Conservation (phyloP, 768 basidiomycete genomes). For the Naganishia randhawae region DNA sequence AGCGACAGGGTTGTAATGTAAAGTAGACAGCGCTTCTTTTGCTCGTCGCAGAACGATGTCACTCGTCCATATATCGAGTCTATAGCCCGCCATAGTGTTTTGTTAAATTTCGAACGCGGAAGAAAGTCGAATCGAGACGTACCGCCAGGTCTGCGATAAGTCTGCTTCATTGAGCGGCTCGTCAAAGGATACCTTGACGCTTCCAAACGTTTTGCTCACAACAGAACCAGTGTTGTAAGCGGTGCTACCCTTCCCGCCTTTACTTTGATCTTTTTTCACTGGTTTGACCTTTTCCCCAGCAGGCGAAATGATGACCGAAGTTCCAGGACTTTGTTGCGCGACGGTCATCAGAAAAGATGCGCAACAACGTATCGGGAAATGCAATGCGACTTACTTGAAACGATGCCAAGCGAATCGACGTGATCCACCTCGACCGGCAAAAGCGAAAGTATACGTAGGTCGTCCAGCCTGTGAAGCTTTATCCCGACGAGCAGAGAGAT, state of each 20-base stretch:
- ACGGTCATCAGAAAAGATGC: slow-evolving; percentile 11
- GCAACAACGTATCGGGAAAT: background rate
- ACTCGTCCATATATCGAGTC: slow-evolving; percentile 67
- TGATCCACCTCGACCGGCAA: slow-evolving; percentile 58
- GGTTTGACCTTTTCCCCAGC: slow-evolving; percentile 58
- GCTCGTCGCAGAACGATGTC: slow-evolving; percentile 68
- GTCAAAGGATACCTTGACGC: slow-evolving; percentile 35
- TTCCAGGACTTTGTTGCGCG: slow-evolving; percentile 60
- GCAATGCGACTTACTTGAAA: slow-evolving; percentile 60
- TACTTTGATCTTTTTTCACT: slow-evolving; percentile 55
- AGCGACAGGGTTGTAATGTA: slow-evolving; percentile 58
- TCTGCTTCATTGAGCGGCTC: slow-evolving; percentile 27
- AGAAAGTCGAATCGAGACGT: too few relatives aligned
- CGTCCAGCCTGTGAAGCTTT: slow-evolving; percentile 64
- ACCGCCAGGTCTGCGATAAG: slow-evolving; percentile 39
- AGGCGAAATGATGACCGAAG: slow-evolving; percentile 63
- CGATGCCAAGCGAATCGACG: slow-evolving; percentile 62
- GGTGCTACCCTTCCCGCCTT: slow-evolving; percentile 39
- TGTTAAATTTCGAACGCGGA: background rate
- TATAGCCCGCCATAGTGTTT: slow-evolving; percentile 41
- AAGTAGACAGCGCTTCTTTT: slow-evolving; percentile 61
- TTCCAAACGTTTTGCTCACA: slow-evolving; percentile 30
- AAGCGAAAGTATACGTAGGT: slow-evolving; percentile 56
- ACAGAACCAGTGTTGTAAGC: slow-evolving; percentile 33
- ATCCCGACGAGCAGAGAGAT: slow-evolving; percentile 64